Evolutionary conservation across 768 basidiomycete genomes (phyloP), one percentile per base, ranked within the genome.

Genomic region (Mycena galopus): DNA sequence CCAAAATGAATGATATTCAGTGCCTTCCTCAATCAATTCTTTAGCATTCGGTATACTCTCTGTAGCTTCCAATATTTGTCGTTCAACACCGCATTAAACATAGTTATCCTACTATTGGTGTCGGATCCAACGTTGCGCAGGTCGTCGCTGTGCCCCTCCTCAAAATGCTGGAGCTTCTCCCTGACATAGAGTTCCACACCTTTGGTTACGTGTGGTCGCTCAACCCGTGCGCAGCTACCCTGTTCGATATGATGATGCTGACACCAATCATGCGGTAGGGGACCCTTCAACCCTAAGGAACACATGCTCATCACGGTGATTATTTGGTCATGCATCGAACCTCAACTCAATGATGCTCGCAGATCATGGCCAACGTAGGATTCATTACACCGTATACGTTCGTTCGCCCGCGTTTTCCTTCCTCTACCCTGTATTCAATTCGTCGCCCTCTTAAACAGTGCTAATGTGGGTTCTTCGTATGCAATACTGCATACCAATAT

Each of bases 261-360:
- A n/a, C 35, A 5, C n/a, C 3, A 50, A 16, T 9, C 3, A 25
- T 23, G 19, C 30, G 27, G 11, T 69, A 84, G 84, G 0, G 91
- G 91, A 2, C 89, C 87, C 0, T 92, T 92, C 81, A 90, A 85
- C 72, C 86, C 91, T 78, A 92, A 92, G 82, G n/a, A n/a, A n/a
- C n/a, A n/a, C n/a, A 84, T 88, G 70, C 84, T 85, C 73, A 90
- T 87, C 78, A 87, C 88, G 10, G 72, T 73, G 23, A 35, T 42
- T 10, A 10, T 47, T 32, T 47, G 14, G 21, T 32, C 19, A 19
- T 27, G 27, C 37, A 29, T 12, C 2, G 9, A 21, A 12, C n/a
- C 2, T 32, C 16, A 11, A 6, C 42, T 57, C 25, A 60, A 2
- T 30, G 10, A 32, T 21, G 9, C 12, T 4, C 8, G n/a, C 30